phyloP scores from a whole-genome alignment of 2,329 filamentous ascomycete genomes.

The Hypoxylon rubiginosum region DNA sequence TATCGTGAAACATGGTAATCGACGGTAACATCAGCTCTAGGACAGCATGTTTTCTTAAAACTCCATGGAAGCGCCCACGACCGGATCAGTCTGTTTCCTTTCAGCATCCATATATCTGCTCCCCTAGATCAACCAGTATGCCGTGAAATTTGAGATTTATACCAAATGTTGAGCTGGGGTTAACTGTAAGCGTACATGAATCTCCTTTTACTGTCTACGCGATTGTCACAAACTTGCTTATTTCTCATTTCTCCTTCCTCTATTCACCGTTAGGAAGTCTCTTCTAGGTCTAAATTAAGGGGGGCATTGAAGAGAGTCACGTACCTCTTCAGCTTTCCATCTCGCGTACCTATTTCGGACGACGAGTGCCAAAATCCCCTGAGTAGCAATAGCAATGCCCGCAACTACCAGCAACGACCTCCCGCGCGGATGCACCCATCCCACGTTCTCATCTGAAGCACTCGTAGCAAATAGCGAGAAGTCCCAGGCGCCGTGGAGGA shows the following conservation, averaged over 20 bases:
- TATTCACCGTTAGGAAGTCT: neutral
- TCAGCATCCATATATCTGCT: too few species aligned
- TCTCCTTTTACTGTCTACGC: too few species aligned
- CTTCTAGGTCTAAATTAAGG: neutral
- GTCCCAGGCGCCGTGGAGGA: constrained; percentile 40
- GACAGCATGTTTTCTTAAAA: too few species aligned
- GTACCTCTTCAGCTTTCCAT: neutral
- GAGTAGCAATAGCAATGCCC: neutral
- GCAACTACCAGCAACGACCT: constrained; percentile 11
- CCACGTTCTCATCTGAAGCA: constrained; percentile 43
- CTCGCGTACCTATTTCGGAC: neutral
- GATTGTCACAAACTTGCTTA: neutral
- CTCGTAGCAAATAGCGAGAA: constrained; percentile 38
- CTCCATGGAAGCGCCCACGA: too few species aligned
- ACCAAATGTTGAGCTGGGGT: too few species aligned
- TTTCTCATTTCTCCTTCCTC: neutral
- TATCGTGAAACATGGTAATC: too few species aligned
- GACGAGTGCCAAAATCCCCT: neutral
- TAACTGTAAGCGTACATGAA: too few species aligned
- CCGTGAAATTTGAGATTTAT: too few species aligned
- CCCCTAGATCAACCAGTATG: too few species aligned
- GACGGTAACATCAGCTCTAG: too few species aligned
- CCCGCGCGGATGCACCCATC: constrained; percentile 41
- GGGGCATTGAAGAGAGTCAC: neutral
- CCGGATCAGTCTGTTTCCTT: too few species aligned